These are phyloP conservation scores for Dictyostelium purpureum DNA, from an alignment of 78 protist species.

Conservation along the genomic window DNA sequence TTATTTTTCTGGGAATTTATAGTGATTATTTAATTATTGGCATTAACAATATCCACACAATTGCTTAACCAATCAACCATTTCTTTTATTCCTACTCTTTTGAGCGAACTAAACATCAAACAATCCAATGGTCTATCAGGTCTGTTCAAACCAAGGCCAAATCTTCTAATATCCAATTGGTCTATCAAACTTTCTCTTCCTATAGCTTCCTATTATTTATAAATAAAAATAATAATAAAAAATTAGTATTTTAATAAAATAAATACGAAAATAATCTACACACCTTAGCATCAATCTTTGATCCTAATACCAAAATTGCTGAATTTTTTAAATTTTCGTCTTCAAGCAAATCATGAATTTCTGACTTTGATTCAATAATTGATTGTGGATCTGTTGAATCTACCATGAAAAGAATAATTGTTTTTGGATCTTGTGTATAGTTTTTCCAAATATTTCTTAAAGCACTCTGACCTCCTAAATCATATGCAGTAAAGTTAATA, in stretches of 20 bases:
- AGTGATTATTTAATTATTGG: no score
- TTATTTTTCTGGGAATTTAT: no score
- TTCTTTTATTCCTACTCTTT: background rate
- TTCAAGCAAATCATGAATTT: conserved; percentile 12
- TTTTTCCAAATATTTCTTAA: conserved; percentile 42
- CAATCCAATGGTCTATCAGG: background rate
- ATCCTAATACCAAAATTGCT: conserved; percentile 46
- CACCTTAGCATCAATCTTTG: conserved; percentile 19
- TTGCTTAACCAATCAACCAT: conserved; percentile 9
- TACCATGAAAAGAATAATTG: conserved; percentile 41
- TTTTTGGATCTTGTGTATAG: conserved; percentile 9
- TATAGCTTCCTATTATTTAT: background rate
- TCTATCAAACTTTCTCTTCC: conserved; percentile 6
- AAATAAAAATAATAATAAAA: background rate
- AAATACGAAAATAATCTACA: background rate
- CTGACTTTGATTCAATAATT: conserved; percentile 46
- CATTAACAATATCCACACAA: conserved; percentile 17
- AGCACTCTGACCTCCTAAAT: conserved; percentile 57
- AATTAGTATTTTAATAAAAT: background rate
- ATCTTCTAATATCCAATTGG: background rate
- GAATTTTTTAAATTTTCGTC: background rate
- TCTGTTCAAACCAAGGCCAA: background rate
- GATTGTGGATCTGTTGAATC: conserved; percentile 16
- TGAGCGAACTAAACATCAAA: background rate
- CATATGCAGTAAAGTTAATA: conserved; percentile 46